phyloP scores from a whole-genome alignment of 148 eudicot species.

The Nepenthes gracilis region DNA sequence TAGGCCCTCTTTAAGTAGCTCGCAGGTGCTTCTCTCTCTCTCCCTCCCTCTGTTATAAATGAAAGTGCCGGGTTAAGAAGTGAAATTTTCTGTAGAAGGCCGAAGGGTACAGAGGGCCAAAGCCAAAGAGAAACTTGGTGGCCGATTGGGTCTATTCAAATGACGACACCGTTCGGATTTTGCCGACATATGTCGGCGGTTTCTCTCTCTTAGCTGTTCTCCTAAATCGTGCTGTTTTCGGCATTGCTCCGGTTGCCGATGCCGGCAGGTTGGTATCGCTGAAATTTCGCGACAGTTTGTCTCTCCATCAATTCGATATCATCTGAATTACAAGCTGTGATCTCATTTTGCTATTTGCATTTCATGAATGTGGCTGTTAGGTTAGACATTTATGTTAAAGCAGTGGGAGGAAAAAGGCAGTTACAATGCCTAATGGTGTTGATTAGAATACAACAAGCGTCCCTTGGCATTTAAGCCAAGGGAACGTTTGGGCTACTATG shows the following conservation, averaged over 20 bases:
- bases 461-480: too few relatives aligned
- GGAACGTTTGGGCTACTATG: too few relatives aligned
- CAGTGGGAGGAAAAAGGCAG: too few relatives aligned
- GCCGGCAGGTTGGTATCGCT: slow-evolving; percentile 40
- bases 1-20: slow-evolving; percentile 12
- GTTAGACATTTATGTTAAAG: too few relatives aligned
- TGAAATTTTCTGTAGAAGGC: not conserved
- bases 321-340: too few relatives aligned
- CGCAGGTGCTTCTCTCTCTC: slow-evolving; percentile 16
- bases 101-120: slow-evolving; percentile 36
- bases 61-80: not conserved
- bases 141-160: slow-evolving; percentile 62
- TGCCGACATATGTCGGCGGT: slow-evolving; percentile 71
- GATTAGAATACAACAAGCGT: too few relatives aligned
- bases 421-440: too few relatives aligned
- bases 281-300: not conserved
- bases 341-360: too few relatives aligned
- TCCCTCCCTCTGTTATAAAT: not conserved
- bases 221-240: slow-evolving; percentile 62
- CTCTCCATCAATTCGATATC: not conserved
- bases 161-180: slow-evolving; percentile 49
- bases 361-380: too few relatives aligned
- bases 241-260: slow-evolving; percentile 86
- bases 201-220: slow-evolving; percentile 61
- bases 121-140: slow-evolving; percentile 43